phyloP scores from a whole-genome alignment of 148 eudicot species.

The Pharnaceum exiguum region DNA sequence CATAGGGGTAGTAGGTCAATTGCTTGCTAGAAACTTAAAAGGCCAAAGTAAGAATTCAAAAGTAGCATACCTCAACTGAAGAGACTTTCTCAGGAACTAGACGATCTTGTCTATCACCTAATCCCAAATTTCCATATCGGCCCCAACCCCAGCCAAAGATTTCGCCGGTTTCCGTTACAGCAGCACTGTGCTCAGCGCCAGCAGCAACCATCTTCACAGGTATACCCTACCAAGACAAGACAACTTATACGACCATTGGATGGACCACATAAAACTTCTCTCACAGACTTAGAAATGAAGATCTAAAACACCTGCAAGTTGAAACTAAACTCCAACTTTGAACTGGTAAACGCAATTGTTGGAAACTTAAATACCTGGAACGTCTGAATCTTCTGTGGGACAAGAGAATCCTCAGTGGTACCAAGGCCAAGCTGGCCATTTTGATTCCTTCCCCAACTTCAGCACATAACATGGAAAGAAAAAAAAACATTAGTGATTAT shows the following conservation, averaged over 20 bases:
- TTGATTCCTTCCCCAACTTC: conserved; percentile 99
- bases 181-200: conserved; percentile 99
- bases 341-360: background rate
- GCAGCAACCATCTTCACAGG: conserved; percentile 96
- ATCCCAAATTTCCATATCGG: conserved; percentile 93
- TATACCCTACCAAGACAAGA: conserved; percentile 47
- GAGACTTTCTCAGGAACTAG: conserved; percentile 70
- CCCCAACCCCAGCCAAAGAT: conserved; percentile 99
- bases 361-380: conserved; percentile 48
- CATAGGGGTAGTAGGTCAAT: too few relatives aligned
- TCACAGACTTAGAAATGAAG: too few relatives aligned
- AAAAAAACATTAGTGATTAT: background rate
- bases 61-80: conserved; percentile 48
- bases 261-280: background rate
- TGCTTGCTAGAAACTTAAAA: background rate
- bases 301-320: too few relatives aligned
- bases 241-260: background rate
- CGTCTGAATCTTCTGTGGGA: conserved; percentile 77
- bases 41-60: background rate
- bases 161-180: conserved; percentile 88
- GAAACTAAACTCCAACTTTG: too few relatives aligned
- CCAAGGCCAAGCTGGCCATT: conserved; percentile 99
- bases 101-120: conserved; percentile 94
- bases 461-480: too few relatives aligned
- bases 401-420: conserved; percentile 76